Base-by-base conservation (phyloP, 2,329 filamentous ascomycete genomes). In the Penicillium sp. region DNA sequence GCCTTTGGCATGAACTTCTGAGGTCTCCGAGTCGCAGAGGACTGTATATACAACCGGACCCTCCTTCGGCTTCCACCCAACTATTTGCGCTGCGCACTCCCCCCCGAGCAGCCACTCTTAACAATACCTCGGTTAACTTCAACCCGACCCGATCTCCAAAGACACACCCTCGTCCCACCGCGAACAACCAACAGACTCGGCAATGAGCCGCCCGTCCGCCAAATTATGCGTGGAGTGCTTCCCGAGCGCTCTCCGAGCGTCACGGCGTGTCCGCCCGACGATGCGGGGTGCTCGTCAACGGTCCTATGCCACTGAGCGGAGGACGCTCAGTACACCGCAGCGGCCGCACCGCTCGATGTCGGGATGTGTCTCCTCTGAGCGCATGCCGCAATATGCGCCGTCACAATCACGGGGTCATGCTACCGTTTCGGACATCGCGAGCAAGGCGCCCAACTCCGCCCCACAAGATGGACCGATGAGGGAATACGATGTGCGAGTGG, bases 401-500 rank as follows among this genome's bases (percentile, higher is more conserved):
- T 52, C 55, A 45, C 60, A 54, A 6, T 47, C 51, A 10, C 52
- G 67, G 22, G 56, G 57, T 29, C 32, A 63, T 16, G 65, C 62
- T 31, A 61, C 60, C 11, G 47, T 56, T 13, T 53, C 57, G 36
- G 62, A 59, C 4, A 4, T 13, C 34, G 50, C 45, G 27, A 50
- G 53, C 48, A 53, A 57, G 45, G 53, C 42, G 45, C 13, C 40
- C 10, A 22, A 27, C 9, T 40, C 52, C 50, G 39, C 55, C n/a
- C 55, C 58, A 29, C 50, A 53, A 24, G 67, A 69, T 57, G 92
- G 92, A 0, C 94, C 94, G 2, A 81, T 97, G 67, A 83, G 86
- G 60, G 93, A 97, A 73, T 99, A 99, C 73, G 88, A 97, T 71
- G 80, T 82, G 55, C 84, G 93, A 44, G 92, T 99, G 8, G 79